These are phyloP conservation scores for Oryza glumipatula DNA, from an alignment of 176 grass and related monocot genomes.

Conservation along the genomic window DNA sequence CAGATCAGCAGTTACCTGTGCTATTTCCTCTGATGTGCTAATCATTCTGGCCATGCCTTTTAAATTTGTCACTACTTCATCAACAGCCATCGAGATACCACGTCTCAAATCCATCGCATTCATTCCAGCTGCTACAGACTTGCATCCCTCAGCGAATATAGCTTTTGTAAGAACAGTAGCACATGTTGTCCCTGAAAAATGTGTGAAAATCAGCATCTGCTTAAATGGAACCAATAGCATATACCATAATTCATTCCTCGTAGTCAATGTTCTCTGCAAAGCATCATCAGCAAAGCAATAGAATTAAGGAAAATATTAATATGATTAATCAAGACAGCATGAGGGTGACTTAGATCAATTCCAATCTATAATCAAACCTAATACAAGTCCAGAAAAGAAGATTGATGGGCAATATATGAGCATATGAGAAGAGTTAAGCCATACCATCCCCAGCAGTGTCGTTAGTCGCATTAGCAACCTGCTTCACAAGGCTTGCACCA, in stretches of 20 bases:
- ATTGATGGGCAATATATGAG: not conserved
- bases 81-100: conserved; percentile 86
- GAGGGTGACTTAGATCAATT: not conserved
- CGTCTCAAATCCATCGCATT: conserved; percentile 91
- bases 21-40: conserved; percentile 92
- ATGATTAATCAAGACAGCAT: not conserved
- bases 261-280: not conserved
- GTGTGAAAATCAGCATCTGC: conserved; percentile 10
- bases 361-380: not conserved
- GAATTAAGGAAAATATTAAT: not conserved
- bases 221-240: not conserved
- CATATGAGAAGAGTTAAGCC: conserved; percentile 6
- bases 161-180: conserved; percentile 84
- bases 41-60: conserved; percentile 87
- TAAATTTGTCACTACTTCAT: conserved; percentile 78
- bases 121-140: conserved; percentile 88
- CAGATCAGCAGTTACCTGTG: conserved; percentile 62
- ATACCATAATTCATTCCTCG: not conserved
- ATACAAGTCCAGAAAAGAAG: not conserved
- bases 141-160: conserved; percentile 91
- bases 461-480: conserved; percentile 82
- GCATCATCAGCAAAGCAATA: not conserved
- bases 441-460: conserved; percentile 78
- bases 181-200: conserved; percentile 76
- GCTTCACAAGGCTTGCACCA: conserved; percentile 84